These are phyloP conservation scores for Cyclotella kingstonii DNA, from an alignment of 108 stramenopile species.

Conservation along the genomic window DNA sequence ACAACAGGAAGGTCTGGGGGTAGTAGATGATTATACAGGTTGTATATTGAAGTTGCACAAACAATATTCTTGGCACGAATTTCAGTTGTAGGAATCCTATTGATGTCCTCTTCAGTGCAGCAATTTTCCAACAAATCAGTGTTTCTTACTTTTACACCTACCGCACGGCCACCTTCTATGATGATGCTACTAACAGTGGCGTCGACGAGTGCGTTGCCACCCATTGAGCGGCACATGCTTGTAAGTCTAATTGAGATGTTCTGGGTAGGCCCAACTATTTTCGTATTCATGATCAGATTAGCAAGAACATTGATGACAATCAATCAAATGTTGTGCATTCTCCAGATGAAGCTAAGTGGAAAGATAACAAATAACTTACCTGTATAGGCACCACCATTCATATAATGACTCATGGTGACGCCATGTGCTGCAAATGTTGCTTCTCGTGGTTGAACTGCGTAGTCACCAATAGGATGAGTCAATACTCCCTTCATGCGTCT, in stretches of 20 bases:
- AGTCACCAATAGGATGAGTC: slow-evolving; percentile 61
- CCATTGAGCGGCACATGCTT: slow-evolving; percentile 27
- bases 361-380: too few relatives aligned
- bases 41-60: slow-evolving; percentile 46
- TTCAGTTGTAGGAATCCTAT: slow-evolving; percentile 21
- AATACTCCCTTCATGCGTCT: slow-evolving; percentile 57
- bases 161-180: slow-evolving; percentile 37
- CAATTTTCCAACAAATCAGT: slow-evolving; percentile 51
- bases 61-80: slow-evolving; percentile 44
- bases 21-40: slow-evolving; percentile 43
- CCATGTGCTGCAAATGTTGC: slow-evolving; percentile 42
- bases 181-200: slow-evolving; percentile 38
- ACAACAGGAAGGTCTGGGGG: slow-evolving; percentile 42
- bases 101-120: slow-evolving; percentile 23
- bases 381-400: slow-evolving; percentile 40
- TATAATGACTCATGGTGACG: slow-evolving; percentile 32
- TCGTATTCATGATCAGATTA: background rate
- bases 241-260: slow-evolving; percentile 37
- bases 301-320: too few relatives aligned
- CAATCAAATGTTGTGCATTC: too few relatives aligned
- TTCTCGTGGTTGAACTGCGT: slow-evolving; percentile 44
- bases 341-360: too few relatives aligned
- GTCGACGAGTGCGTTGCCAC: slow-evolving; percentile 41
- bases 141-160: slow-evolving; percentile 42
- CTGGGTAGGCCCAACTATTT: slow-evolving; percentile 36